Conservation (phyloP, 176 grass and related monocot genomes). For the Triticum monococcum region DNA sequence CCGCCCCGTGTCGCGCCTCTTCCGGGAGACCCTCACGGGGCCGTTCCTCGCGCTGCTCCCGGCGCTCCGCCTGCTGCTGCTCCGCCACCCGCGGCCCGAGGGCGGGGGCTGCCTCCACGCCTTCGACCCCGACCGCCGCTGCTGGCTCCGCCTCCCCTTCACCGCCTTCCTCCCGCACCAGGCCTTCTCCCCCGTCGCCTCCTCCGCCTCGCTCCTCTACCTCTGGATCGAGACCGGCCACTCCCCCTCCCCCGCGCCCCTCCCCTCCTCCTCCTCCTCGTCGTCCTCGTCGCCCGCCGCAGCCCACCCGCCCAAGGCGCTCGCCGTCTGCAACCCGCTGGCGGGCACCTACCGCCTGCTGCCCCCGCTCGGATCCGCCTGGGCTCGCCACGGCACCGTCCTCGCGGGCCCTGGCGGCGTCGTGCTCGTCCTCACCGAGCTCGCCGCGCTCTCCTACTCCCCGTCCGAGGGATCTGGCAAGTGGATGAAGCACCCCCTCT, state of each 20-base stretch:
- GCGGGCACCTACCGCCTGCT: conserved; percentile 66
- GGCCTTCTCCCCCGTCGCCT: conserved; percentile 81
- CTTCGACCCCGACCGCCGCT: conserved; percentile 67
- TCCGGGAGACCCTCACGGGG: conserved; percentile 54
- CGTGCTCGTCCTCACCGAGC: conserved; percentile 84
- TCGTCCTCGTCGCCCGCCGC: background rate
- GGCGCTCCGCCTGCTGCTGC: conserved; percentile 60
- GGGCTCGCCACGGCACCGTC: conserved; percentile 97
- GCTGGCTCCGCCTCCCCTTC: conserved; percentile 86
- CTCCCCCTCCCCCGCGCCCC: background rate
- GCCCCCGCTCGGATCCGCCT: conserved; percentile 91
- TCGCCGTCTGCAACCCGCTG: conserved; percentile 91
- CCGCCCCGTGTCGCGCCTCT: conserved; percentile 64
- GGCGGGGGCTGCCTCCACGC: conserved; percentile 71
- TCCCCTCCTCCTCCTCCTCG: background rate
- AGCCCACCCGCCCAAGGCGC: conserved; percentile 65
- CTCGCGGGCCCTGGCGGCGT: conserved; percentile 70
- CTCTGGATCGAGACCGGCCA: conserved; percentile 71
- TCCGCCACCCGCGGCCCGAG: conserved; percentile 72
- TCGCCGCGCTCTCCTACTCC: conserved; percentile 75
- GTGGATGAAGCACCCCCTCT: conserved; percentile 92
- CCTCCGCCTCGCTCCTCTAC: conserved; percentile 88
- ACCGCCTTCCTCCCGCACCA: conserved; percentile 79
- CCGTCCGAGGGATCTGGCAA: conserved; percentile 45
- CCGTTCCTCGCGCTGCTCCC: conserved; percentile 51